Base-by-base conservation (phyloP, 164 flowering plant genomes). In the Magnolia sinica region DNA sequence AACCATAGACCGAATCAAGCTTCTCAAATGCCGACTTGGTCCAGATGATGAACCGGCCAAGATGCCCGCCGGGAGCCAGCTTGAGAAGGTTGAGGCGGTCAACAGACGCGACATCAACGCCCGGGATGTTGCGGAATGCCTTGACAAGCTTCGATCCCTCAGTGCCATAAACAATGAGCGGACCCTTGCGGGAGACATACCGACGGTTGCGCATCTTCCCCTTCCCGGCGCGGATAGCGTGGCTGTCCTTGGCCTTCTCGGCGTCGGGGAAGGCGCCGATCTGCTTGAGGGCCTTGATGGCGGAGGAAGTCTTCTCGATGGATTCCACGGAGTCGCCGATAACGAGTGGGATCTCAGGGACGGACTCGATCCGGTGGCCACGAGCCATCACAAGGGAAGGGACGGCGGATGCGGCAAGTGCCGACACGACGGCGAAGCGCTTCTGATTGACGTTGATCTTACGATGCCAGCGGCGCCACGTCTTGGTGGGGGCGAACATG, bases 401-500 rank as follows among this genome's bases (percentile, higher is more conserved):
- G 5, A 94, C 78, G 0, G 93, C 87, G 7, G 93, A 83, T 0
- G 97, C 94, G 20, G 98, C 94, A 14, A 92, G 85, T 49, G 98
- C 97, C 0, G 96, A 91, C 3, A 80, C 91, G 10, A 94, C 82
- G 7, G 98, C 94, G 76, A 83, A 88, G 2, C 97, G 71, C 88
- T 88, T 88, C 88, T 87, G 94, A 68, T 88, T 89, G 3, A 91
- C 85, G 50, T 88, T 89, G 84, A 92, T 83, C 77, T 76, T 79
- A 1, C 92, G 82, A 85, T 94, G 98, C 98, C 97, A 94, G 9
- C 89, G 84, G 72, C 97, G 88, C 98, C 97, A 94, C 87, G 90
- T 92, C 91, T 85, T 87, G 49, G 98, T 92, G 0, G 97, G 97
- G 24, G 98, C 97, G 70, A 94, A 91, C 96, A 92, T 94, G 13